These are phyloP conservation scores for Ashbya aceris DNA, from an alignment of 1,139 yeast genomes.

Conservation along the genomic window DNA sequence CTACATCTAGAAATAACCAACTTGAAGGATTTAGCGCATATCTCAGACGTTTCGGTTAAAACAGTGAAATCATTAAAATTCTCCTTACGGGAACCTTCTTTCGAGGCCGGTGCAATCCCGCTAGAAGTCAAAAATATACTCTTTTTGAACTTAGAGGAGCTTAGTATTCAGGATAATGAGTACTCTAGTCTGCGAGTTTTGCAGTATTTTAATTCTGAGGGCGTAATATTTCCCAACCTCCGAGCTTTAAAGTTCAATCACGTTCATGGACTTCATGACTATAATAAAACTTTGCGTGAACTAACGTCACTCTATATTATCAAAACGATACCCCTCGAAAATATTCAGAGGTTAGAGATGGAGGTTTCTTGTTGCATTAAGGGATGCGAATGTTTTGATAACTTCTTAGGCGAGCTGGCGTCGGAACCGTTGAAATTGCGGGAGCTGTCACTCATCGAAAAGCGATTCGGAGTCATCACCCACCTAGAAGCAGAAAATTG, in stretches of 20 bases:
- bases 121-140: constrained; percentile 3
- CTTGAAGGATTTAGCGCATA: constrained; percentile 9
- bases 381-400: constrained; percentile 39
- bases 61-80: constrained; percentile 11
- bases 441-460: constrained; percentile 41
- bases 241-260: constrained; percentile 32
- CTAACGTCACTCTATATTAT: constrained; percentile 24
- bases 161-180: constrained; percentile 29
- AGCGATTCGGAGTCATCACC: constrained; percentile 33
- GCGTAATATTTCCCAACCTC: constrained; percentile 12
- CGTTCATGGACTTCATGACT: constrained; percentile 35
- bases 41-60: background rate
- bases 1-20: constrained; percentile 13
- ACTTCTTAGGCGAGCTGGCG: constrained; percentile 31
- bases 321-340: constrained; percentile 25
- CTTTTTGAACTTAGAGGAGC: constrained; percentile 11
- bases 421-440: constrained; percentile 27
- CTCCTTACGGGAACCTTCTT: constrained; percentile 8
- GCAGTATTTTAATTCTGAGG: constrained; percentile 21
- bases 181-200: constrained; percentile 31
- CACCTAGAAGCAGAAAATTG: constrained; percentile 48
- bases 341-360: constrained; percentile 33
- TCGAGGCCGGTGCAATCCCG: constrained; percentile 7
- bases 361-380: constrained; percentile 38
- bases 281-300: constrained; percentile 28